These are phyloP conservation scores for Crepidotus variabilis DNA, from an alignment of 768 basidiomycete genomes.

Conservation along the genomic window DNA sequence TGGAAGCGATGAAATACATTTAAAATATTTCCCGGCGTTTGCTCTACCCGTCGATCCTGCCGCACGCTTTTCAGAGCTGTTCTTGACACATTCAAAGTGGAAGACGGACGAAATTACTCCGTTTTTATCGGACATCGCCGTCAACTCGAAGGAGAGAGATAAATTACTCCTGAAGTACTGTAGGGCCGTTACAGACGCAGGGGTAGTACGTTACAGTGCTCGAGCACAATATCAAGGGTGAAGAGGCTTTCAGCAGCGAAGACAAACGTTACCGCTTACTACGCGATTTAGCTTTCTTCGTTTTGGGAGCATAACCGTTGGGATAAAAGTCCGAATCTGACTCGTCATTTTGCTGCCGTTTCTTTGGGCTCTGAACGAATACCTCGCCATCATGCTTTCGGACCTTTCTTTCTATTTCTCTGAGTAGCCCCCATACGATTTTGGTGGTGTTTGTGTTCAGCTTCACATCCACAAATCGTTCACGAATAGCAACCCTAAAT, in stretches of 20 bases:
- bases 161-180: constrained; percentile 85
- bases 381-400: too few relatives aligned
- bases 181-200: constrained; percentile 64
- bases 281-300: too few relatives aligned
- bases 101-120: constrained; percentile 74
- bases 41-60: constrained; percentile 73
- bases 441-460: constrained; percentile 53
- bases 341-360: too few relatives aligned
- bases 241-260: background rate
- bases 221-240: constrained; percentile 57
- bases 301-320: too few relatives aligned
- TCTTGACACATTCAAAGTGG: constrained; percentile 77
- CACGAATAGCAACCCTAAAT: constrained; percentile 55
- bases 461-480: constrained; percentile 59
- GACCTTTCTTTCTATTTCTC: constrained; percentile 7
- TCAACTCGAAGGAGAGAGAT: constrained; percentile 86
- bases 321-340: too few relatives aligned
- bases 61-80: constrained; percentile 83
- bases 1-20: constrained; percentile 26
- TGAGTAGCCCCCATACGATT: constrained; percentile 56
- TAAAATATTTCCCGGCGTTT: constrained; percentile 77
- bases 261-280: too few relatives aligned
- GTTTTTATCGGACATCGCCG: constrained; percentile 77
- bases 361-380: too few relatives aligned
- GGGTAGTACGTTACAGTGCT: constrained; percentile 73